A percentile compares a stretch with the other conserved stretches of the same genome.
Evolutionary conservation across 164 flowering plant genomes (phyloP).

Genomic region (Magnolia changhungtana): DNA sequence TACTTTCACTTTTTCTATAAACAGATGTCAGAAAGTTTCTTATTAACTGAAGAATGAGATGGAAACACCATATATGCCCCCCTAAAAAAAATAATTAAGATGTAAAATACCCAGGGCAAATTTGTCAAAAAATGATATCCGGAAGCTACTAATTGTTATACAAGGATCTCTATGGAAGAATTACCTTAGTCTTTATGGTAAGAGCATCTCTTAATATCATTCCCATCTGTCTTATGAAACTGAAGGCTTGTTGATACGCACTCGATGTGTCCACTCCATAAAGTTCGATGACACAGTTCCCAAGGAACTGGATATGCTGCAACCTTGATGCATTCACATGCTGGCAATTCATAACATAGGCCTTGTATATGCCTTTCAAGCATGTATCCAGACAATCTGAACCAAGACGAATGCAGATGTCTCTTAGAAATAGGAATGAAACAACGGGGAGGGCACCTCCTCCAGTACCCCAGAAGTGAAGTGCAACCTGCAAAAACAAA

Average conservation of each 20-base stretch:
- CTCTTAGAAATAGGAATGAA: conserved; percentile 79
- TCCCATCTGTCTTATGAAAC: conserved; percentile 80
- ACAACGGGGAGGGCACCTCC: conserved; percentile 84
- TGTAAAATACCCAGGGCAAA: neutral
- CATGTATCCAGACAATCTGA: conserved; percentile 79
- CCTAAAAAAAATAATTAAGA: neutral
- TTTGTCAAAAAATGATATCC: neutral
- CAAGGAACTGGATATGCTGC: conserved; percentile 79
- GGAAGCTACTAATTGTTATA: neutral
- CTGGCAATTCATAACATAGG: conserved; percentile 78
- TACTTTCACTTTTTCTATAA: too few species aligned
- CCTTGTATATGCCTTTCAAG: conserved; percentile 89
- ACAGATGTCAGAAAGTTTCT: neutral
- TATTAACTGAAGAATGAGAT: neutral
- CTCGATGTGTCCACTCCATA: conserved; percentile 64
- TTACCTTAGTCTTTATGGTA: conserved; percentile 65
- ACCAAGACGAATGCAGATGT: conserved; percentile 77
- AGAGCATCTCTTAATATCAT: conserved; percentile 80
- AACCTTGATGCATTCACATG: conserved; percentile 71
- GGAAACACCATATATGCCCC: neutral
- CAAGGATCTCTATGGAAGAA: neutral
- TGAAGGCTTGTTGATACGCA: conserved; percentile 92
- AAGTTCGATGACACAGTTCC: conserved; percentile 76
- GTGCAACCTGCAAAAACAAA: conserved; percentile 53
- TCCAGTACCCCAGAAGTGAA: conserved; percentile 97